A percentile compares a stretch with the other conserved stretches of the same genome.
These are phyloP conservation scores for Phytophthora meadii DNA, from an alignment of 352 stramenopile genomes.

Conservation along the genomic window DNA sequence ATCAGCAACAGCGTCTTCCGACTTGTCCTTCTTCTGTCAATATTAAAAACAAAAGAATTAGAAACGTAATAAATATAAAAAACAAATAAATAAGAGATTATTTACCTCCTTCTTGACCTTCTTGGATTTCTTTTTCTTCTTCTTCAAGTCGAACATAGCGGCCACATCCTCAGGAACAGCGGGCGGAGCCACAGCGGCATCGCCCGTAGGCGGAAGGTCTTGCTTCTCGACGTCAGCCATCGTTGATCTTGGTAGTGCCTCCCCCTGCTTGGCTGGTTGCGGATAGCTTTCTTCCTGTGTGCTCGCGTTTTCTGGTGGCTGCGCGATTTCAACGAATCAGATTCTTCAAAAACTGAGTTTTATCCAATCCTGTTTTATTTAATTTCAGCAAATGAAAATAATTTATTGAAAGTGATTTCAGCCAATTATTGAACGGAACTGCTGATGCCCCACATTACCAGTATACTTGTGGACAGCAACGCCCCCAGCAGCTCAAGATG, in stretches of 20 bases:
- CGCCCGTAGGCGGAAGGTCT: slow-evolving; percentile 40
- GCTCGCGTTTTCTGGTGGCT: slow-evolving; percentile 56
- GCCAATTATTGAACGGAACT: slow-evolving; percentile 19
- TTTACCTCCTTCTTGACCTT: slow-evolving; percentile 88
- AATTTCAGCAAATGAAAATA: background rate
- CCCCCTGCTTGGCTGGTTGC: slow-evolving; percentile 36
- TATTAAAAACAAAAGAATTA: background rate
- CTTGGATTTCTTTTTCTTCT: slow-evolving; percentile 94
- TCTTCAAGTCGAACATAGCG: slow-evolving; percentile 90
- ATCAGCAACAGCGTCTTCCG: slow-evolving; percentile 33
- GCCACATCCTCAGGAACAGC: slow-evolving; percentile 87
- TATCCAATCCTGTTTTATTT: slow-evolving; percentile 6
- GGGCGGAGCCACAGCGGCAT: slow-evolving; percentile 51
- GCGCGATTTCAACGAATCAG: slow-evolving; percentile 17
- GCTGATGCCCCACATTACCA: background rate
- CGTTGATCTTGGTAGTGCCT: slow-evolving; percentile 21
- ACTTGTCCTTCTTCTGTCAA: slow-evolving; percentile 68
- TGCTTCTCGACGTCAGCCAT: slow-evolving; percentile 75
- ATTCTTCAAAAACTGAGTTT: background rate
- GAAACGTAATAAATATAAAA: slow-evolving; percentile 24
- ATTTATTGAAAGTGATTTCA: slow-evolving; percentile 17
- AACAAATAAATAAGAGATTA: background rate
- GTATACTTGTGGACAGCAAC: slow-evolving; percentile 35
- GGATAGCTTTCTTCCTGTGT: slow-evolving; percentile 32
- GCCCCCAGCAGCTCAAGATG: slow-evolving; percentile 44